Evolutionary conservation across 495 filamentous ascomycete genomes (phyloP), one percentile per base, ranked within the genome.

Genomic region (Penicillium argentinense): DNA sequence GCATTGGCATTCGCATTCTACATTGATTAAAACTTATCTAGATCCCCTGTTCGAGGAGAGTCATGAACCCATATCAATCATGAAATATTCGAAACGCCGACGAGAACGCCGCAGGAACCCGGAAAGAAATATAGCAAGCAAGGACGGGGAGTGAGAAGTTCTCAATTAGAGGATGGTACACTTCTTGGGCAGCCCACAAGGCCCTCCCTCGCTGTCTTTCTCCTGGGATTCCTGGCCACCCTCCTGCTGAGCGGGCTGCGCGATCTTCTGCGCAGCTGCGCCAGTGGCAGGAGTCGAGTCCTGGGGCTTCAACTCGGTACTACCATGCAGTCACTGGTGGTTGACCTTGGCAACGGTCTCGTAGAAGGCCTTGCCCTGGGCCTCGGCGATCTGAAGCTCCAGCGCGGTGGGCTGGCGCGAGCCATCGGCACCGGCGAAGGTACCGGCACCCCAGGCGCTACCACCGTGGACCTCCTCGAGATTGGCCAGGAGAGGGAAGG

Each of bases 361-460:
- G 71, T 90, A 96, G 77, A 97, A 99, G 42, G 76, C 65, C 76
- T 88, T 82, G 62, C 95, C 93, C 72, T 97, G 93, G 53, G 71
- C 77, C 42, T 73, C 76, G 43, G 95, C 93, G 25, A 99, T 59
- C 56, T 83, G 66, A 49, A 95, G 72, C 75, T 99, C 95, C 43
- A 75, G 71, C 5, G 67, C 70, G 14, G 76, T 76, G 18, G 95
- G 95, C 72, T 88, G 79, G 59, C 93, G 87, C 33, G 85, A 86
- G 56, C 93, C 93, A 40, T 95, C 86, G 49, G 65, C 69, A 47
- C 67, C 82, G 48, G 92, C 76, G 58, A 96, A 91, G 39, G 93
- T 96, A 64, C 93, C 93, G 26, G 93, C 92, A 58, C 93, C 93
- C 93, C 95, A 98, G 14, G 93, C 76, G 49, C 76, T 79, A 25